Conservation (phyloP, 108 stramenopile genomes). For the Discostella stelligeroides region DNA sequence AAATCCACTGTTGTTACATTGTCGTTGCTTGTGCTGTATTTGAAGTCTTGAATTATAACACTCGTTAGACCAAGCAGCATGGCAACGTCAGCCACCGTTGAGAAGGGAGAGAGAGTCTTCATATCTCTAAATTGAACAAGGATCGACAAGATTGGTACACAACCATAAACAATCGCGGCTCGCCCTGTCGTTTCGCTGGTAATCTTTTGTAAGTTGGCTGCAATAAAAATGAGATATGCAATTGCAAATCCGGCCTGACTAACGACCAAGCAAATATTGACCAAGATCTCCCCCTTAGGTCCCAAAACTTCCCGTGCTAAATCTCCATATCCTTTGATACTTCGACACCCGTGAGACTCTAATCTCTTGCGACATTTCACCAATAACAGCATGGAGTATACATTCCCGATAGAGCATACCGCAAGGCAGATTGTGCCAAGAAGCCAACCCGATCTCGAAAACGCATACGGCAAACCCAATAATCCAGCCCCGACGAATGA, state of each 20-base stretch:
- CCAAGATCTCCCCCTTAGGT: constrained; percentile 55
- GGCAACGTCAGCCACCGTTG: constrained; percentile 67
- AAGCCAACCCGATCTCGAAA: constrained; percentile 70
- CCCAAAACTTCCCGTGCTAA: constrained; percentile 64
- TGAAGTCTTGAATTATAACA: constrained; percentile 75
- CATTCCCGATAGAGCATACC: constrained; percentile 57
- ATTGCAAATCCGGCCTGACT: constrained; percentile 81
- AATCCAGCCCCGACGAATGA: constrained; percentile 85
- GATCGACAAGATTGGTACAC: constrained; percentile 62
- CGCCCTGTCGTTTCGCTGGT: constrained; percentile 32
- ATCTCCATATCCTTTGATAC: constrained; percentile 61
- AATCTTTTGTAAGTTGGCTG: constrained; percentile 68
- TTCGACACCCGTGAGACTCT: constrained; percentile 28
- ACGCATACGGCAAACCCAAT: constrained; percentile 75
- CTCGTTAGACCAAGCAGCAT: constrained; percentile 62
- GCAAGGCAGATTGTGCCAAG: constrained; percentile 55
- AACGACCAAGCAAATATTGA: constrained; percentile 74
- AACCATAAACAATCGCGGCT: constrained; percentile 51
- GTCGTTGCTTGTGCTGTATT: constrained; percentile 42
- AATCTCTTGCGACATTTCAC: constrained; percentile 48
- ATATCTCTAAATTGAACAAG: constrained; percentile 71
- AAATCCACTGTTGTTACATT: constrained; percentile 53
- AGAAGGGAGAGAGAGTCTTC: constrained; percentile 68
- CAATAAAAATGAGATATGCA: constrained; percentile 83
- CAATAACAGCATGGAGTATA: constrained; percentile 77